Evolutionary conservation across 139 green algal genomes (phyloP).

Genomic region (Yamagishiella unicocca): DNA sequence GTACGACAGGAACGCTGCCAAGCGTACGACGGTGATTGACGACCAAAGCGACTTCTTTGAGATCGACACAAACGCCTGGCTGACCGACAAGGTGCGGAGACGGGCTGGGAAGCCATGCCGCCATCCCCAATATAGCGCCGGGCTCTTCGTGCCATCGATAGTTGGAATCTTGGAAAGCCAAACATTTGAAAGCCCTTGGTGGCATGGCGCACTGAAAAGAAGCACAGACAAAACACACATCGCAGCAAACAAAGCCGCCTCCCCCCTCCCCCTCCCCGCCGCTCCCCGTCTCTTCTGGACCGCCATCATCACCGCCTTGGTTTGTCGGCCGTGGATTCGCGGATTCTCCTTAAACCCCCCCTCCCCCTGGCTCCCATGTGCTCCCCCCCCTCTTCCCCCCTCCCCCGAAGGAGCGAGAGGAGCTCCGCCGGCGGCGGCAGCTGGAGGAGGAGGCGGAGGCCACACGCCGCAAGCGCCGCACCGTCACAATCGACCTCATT

Average conservation of each 20-base stretch:
- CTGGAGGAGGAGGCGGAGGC: constrained; percentile 74
- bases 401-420: constrained; percentile 73
- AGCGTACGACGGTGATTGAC: constrained; percentile 92
- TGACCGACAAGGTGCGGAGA: constrained; percentile 75
- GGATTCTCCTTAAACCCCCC: too few relatives aligned
- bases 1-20: constrained; percentile 84
- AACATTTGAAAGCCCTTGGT: too few relatives aligned
- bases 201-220: too few relatives aligned
- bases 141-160: too few relatives aligned
- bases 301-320: too few relatives aligned
- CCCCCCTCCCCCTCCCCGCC: not conserved
- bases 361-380: not conserved
- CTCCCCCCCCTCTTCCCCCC: not conserved
- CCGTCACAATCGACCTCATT: constrained; percentile 89
- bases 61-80: constrained; percentile 93
- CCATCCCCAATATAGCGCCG: too few relatives aligned
- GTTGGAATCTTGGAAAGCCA: too few relatives aligned
- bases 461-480: constrained; percentile 68
- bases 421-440: constrained; percentile 68
- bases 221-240: too few relatives aligned
- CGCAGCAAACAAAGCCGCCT: too few relatives aligned
- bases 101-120: too few relatives aligned
- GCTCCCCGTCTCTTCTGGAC: too few relatives aligned
- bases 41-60: constrained; percentile 97
- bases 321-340: too few relatives aligned